Base-by-base conservation (phyloP, 2,329 filamentous ascomycete genomes). In the Colletotrichum sp. region DNA sequence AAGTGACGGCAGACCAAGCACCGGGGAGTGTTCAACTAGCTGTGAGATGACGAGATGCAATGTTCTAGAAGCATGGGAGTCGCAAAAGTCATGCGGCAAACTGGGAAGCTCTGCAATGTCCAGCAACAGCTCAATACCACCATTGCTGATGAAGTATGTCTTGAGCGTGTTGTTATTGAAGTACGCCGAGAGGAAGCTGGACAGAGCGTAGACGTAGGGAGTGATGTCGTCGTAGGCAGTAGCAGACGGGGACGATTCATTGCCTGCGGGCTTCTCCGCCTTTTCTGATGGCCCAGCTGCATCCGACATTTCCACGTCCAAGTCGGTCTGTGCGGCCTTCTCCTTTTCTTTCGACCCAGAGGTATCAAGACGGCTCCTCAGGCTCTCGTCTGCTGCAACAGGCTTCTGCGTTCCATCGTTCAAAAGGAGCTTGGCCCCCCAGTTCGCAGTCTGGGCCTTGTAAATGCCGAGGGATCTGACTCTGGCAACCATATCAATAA, bases 401-500 rank as follows among this genome's bases (percentile, higher is more conserved):
- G 90, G 85, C 75, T 91, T 91, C 30, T 92, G 93, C 60, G 91
- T 85, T 4, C 89, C 83, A 77, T 91, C 89, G 60, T 90, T 88
- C 21, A 92, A 87, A 87, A 94, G 93, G 21, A 99, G 88, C 81
- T 96, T 98, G 1, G 94, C 92, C 66, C 97, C 97, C 86, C 94
- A 93, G 32, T 93, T 93, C 69, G 91, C 88, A 55, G 90, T 89
- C 80, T 89, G 90, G 4, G 95, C 93, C 82, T 95, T 94, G 57
- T 89, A 88, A 67, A 92, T 91, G 78, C 94, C 95, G 28, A 98
- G 87, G 78, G 94, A 90, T 55, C 93, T 92, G 44, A 99, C 94
- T 69, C 95, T 92, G 39, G 93, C 93, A 76, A 98, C 92, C 95
- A 99, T 98, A 77, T 96, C 93, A 75, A 98, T 90, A 18, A 98